phyloP scores from a whole-genome alignment of 768 basidiomycete genomes.

The Rhodotorula taiwanensis region DNA sequence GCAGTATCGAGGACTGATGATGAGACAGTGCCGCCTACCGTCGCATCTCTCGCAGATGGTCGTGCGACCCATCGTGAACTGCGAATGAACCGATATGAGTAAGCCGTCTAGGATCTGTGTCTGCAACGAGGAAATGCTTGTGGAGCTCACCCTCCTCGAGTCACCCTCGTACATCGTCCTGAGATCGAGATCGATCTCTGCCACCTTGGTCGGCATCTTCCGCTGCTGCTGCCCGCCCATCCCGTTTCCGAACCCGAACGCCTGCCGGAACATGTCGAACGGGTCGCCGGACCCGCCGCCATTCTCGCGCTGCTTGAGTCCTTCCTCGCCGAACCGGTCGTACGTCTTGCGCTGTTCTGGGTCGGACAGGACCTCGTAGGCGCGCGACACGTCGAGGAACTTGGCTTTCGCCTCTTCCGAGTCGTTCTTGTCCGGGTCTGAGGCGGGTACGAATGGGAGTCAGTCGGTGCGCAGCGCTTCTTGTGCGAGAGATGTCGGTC shows the following conservation, averaged over 20 bases:
- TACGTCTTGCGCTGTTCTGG: slow-evolving; percentile 84
- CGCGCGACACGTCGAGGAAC: slow-evolving; percentile 65
- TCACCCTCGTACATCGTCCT: slow-evolving; percentile 67
- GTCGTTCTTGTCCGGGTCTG: slow-evolving; percentile 87
- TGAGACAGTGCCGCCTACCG: slow-evolving; percentile 2
- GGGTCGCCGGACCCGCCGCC: slow-evolving; percentile 64
- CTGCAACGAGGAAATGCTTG: background rate
- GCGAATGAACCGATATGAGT: too few species aligned
- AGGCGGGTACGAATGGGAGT: background rate
- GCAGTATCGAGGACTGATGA: too few species aligned
- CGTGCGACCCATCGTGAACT: slow-evolving; percentile 89
- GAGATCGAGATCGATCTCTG: slow-evolving; percentile 42
- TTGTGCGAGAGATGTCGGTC: slow-evolving; percentile 1
- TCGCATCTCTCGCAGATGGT: slow-evolving; percentile 95
- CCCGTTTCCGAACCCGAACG: slow-evolving; percentile 53
- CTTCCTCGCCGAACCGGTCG: slow-evolving; percentile 91
- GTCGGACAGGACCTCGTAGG: slow-evolving; percentile 93
- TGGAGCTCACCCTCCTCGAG: slow-evolving; percentile 63
- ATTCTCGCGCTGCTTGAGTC: slow-evolving; percentile 68
- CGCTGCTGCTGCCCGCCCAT: slow-evolving; percentile 41
- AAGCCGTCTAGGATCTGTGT: too few species aligned
- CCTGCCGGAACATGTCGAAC: slow-evolving; percentile 86
- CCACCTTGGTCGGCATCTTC: slow-evolving; percentile 46
- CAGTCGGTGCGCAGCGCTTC: slow-evolving; percentile 60
- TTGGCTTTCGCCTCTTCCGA: slow-evolving; percentile 64